phyloP scores from a whole-genome alignment of 1,284 basidiomycete genomes.

The Inonotus obliquus region DNA sequence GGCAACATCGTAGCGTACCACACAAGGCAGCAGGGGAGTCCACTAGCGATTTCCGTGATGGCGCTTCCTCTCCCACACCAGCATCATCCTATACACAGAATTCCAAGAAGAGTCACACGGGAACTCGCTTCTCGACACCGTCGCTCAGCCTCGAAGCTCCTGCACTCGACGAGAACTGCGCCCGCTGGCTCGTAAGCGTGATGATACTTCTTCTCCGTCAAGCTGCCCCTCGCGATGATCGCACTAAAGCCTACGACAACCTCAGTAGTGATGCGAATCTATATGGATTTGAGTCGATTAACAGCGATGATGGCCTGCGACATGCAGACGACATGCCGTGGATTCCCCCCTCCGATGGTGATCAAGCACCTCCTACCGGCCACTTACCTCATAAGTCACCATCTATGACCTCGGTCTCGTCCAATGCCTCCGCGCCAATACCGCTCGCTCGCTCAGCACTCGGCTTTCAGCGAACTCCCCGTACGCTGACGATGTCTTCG shows the following conservation, averaged over 20 bases:
- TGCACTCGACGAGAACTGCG: conserved; percentile 80
- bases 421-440: conserved; percentile 32
- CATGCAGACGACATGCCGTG: conserved; percentile 19
- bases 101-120: conserved; percentile 26
- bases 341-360: conserved; percentile 18
- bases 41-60: conserved; percentile 1
- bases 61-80: conserved; percentile 3
- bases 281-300: conserved; percentile 62
- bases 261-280: conserved; percentile 63
- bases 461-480: conserved; percentile 64
- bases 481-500: conserved; percentile 53
- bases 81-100: conserved; percentile 11
- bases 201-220: conserved; percentile 81
- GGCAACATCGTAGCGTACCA: conserved; percentile 43
- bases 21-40: conserved; percentile 29
- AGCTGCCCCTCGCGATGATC: conserved; percentile 52
- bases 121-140: conserved; percentile 23
- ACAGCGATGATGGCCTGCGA: conserved; percentile 27
- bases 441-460: conserved; percentile 42
- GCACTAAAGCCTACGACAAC: conserved; percentile 59
- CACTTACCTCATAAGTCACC: conserved; percentile 32
- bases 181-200: conserved; percentile 81
- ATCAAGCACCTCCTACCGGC: conserved; percentile 19
- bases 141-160: conserved; percentile 56
- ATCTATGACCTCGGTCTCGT: conserved; percentile 44